Conservation (phyloP, 2,329 filamentous ascomycete species). For the Colletotrichum kahawae region DNA sequence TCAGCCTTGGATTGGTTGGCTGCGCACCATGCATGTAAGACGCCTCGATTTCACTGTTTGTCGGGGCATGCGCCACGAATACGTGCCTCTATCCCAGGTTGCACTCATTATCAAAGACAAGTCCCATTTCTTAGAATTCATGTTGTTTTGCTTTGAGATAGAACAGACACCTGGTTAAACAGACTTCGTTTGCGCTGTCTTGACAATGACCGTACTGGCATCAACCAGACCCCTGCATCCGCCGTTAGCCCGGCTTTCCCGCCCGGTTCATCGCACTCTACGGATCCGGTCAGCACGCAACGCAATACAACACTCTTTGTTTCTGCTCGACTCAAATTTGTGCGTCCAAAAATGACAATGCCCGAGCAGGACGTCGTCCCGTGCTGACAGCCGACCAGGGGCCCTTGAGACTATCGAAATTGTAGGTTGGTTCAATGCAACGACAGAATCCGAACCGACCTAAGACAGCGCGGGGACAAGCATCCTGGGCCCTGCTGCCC, state of each 20-base stretch:
- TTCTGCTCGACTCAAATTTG: neutral
- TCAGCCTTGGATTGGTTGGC: neutral
- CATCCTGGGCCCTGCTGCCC: neutral
- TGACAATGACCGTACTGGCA: neutral
- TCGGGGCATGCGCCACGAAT: neutral
- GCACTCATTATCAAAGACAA: neutral
- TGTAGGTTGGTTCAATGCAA: neutral
- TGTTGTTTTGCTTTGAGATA: neutral
- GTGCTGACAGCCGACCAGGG: constrained; percentile 4
- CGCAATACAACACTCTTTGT: neutral
- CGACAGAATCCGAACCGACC: neutral
- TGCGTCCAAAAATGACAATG: neutral
- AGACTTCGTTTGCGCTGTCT: neutral
- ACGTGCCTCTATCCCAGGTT: neutral
- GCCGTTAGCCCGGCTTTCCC: neutral
- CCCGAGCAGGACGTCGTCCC: neutral
- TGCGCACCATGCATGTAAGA: neutral
- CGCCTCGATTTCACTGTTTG: neutral
- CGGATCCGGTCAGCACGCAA: neutral
- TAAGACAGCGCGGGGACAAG: neutral
- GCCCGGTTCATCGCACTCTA: neutral
- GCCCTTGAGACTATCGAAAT: neutral
- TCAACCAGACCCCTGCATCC: neutral
- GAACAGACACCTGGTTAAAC: neutral
- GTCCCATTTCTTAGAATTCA: neutral